Base-by-base conservation (phyloP, 139 green algal species). In the Tetratostichococcus sp. region DNA sequence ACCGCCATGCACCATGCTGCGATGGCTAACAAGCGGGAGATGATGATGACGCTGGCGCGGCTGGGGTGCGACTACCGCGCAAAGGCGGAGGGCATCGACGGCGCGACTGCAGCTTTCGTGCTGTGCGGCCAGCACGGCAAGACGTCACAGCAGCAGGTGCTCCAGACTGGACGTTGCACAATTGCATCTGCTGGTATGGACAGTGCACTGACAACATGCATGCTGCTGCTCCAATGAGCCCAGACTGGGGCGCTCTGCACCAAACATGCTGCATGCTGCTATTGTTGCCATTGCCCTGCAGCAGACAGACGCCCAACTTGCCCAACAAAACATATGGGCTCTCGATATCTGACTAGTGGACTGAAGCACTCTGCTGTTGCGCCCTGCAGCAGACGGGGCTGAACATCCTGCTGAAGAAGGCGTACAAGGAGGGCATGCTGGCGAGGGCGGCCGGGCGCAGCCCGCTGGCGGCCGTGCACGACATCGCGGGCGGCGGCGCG, bases 21-120 rank as follows among this genome's bases (percentile, higher is more conserved):
- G 31, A 91, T 91, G 86, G 85, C 86, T n/a, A 86, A 87, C 72
- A 88, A 90, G 77, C 85, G 90, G 82, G 86, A 91, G 33, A 90
- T 87, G 82, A 91, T 91, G 86, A 88, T 88, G 58, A 71, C 75
- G 19, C 69, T 91, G 50, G 86, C 86, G 11, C 77, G 82, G 5
- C 73, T 91, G 79, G 86, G 86, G 3, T 90, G 85, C 75, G 85
- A 91, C 81, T 91, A 82, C 85, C 73, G 86, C 25, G 72, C 86
- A 1, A 59, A 75, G 4, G 86, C 86, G 16, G 86, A 91, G 16
- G 86, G 86, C 71, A 90, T 91, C 39, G 80, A 90, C 50, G 86
- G 82, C 30, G 86, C 86, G 17, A 88, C 86, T 14, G 84, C 86
- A n/a, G 79, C 82, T 28, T 90, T 81, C 73, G 86, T 91, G 65